Evolutionary conservation across 1,139 yeast genomes (phyloP).

Genomic region (Zygoascus meyerae): DNA sequence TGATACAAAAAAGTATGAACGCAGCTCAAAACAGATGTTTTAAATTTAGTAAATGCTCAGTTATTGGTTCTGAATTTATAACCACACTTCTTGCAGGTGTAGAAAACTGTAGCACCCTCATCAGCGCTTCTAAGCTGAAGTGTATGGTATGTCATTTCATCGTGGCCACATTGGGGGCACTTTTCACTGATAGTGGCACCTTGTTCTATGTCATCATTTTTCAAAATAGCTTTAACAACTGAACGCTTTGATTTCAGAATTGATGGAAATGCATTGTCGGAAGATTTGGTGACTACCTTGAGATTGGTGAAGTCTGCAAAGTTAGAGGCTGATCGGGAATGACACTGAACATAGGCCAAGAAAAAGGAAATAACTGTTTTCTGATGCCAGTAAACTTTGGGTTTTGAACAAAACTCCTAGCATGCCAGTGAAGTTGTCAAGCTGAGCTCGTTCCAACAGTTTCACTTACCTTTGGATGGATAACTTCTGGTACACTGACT

Average conservation of each 20-base stretch:
- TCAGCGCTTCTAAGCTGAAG: conserved; percentile 95
- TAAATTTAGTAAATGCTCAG: too few species aligned
- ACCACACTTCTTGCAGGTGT: conserved; percentile 90
- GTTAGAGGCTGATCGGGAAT: too few species aligned
- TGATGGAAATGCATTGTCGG: conserved; percentile 92
- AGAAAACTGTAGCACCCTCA: conserved; percentile 77
- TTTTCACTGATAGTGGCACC: conserved; percentile 96
- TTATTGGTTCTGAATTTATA: conserved; percentile 92
- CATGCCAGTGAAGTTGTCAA: too few species aligned
- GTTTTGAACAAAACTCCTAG: too few species aligned
- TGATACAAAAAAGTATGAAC: too few species aligned
- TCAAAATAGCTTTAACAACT: conserved; percentile 79
- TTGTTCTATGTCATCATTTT: conserved; percentile 74
- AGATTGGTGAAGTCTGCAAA: conserved; percentile 56
- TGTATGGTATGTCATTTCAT: conserved; percentile 97
- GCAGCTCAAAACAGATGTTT: too few species aligned
- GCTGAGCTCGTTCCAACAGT: too few species aligned
- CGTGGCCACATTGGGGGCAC: conserved; percentile 96
- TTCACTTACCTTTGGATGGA: conserved; percentile 36
- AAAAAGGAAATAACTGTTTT: too few species aligned
- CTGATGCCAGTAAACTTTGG: too few species aligned
- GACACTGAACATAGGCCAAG: neutral
- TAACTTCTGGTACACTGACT: conserved; percentile 59
- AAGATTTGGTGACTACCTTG: conserved; percentile 79
- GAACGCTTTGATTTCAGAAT: conserved; percentile 72